phyloP scores from a whole-genome alignment of 2,329 filamentous ascomycete species.

The Peltaster fructicola region DNA sequence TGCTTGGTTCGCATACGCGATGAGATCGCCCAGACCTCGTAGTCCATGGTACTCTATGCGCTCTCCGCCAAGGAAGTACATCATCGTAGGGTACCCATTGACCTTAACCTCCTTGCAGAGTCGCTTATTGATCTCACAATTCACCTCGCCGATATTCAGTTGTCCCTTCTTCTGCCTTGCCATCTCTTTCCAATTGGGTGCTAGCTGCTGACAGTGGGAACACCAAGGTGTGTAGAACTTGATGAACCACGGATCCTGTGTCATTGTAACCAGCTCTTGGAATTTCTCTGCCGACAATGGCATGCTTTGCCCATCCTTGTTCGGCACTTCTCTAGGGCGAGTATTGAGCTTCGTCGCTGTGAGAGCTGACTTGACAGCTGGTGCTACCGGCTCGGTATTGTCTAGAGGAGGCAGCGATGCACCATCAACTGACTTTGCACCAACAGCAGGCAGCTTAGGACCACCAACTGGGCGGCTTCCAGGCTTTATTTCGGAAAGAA shows the following conservation, averaged over 20 bases:
- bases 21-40: conserved; percentile 76
- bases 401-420: conserved; percentile 8
- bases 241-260: conserved; percentile 89
- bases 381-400: conserved; percentile 2
- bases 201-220: conserved; percentile 83
- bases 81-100: conserved; percentile 67
- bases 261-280: conserved; percentile 67
- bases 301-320: conserved; percentile 58
- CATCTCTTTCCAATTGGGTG: conserved; percentile 75
- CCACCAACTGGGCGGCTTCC: conserved; percentile 55
- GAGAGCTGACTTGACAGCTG: conserved; percentile 24
- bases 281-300: conserved; percentile 70
- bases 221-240: conserved; percentile 99
- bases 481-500: conserved; percentile 60
- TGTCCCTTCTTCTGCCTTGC: conserved; percentile 78
- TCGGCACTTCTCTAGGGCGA: conserved; percentile 40
- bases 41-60: conserved; percentile 85
- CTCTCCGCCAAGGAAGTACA: conserved; percentile 85
- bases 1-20: conserved; percentile 74
- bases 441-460: conserved; percentile 52
- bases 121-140: conserved; percentile 69
- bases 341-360: conserved; percentile 30
- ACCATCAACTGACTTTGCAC: conserved; percentile 36
- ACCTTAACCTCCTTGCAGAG: conserved; percentile 87
- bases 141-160: conserved; percentile 88